Evolutionary conservation across 1,139 yeast genomes (phyloP).

Genomic region (Pichia sp.): DNA sequence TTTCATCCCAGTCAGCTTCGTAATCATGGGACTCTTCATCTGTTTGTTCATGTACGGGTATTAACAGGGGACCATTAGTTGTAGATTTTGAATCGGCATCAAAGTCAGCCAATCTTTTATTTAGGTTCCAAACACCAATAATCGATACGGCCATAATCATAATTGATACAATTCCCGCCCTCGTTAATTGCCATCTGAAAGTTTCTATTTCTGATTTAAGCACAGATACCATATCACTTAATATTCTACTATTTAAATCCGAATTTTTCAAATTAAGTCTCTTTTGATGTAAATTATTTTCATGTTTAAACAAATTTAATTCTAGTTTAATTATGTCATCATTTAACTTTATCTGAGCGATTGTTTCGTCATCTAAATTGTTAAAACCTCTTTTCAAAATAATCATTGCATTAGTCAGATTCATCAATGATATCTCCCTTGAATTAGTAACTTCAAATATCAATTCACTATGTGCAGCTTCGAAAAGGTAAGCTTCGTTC

Average conservation of each 20-base stretch:
- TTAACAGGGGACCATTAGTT: conserved; percentile 15
- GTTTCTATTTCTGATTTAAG: conserved; percentile 83
- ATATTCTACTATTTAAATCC: conserved; percentile 79
- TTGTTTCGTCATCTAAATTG: conserved; percentile 69
- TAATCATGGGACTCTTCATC: conserved; percentile 30
- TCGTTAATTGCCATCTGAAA: conserved; percentile 87
- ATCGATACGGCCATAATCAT: conserved; percentile 40
- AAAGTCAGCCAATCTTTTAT: conserved; percentile 29
- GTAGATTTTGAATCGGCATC: conserved; percentile 23
- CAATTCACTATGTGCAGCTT: conserved; percentile 88
- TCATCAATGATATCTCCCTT: conserved; percentile 66
- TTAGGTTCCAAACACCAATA: conserved; percentile 42
- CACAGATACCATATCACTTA: conserved; percentile 75
- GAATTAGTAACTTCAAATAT: conserved; percentile 71
- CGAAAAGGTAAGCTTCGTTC: conserved; percentile 80
- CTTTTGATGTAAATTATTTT: conserved; percentile 72
- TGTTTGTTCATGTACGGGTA: conserved; percentile 23
- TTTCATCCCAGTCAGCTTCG: conserved; percentile 32
- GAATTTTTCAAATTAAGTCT: conserved; percentile 65
- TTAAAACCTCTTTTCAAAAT: conserved; percentile 67
- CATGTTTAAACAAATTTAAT: conserved; percentile 79
- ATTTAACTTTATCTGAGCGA: conserved; percentile 55
- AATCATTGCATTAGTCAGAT: conserved; percentile 59
- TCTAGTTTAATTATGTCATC: conserved; percentile 79
- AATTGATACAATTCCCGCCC: conserved; percentile 73